Evolutionary conservation across 2,329 filamentous ascomycete genomes (phyloP), one percentile per base, ranked within the genome.

Genomic region (Furcasterigmium furcatum): DNA sequence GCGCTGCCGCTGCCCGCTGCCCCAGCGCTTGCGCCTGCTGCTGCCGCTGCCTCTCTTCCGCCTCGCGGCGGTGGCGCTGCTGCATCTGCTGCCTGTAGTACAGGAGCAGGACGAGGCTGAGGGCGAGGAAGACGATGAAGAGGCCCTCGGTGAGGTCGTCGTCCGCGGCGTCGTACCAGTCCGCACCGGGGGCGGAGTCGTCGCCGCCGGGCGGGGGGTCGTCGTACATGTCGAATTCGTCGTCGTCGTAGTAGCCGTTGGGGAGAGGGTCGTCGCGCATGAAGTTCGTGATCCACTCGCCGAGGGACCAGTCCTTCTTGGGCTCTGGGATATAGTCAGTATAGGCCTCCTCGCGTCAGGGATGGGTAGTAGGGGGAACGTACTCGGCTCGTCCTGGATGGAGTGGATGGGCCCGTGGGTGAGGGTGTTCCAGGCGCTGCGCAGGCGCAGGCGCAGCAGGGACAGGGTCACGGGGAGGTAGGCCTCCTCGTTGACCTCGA

Each of bases 381-480:
- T 79, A 92, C 88, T 78, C 57, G 87, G 86, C 52, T 96, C 92
- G 53, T 95, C 89, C 57, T 88, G 85, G 41, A 97, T 97, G 14
- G 88, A 90, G 58, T 97, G 95, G 51, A 97, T 81, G 18, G 85
- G 82, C n/a, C 94, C 94, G 59, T 91, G 82, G 0, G 90, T 96
- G 51, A 97, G 72, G 0, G 86, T 91, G 57, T 97, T 97, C 94
- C 94, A 99, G 56, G 89, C 94, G 61, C 90, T 95, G 48, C 91
- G 81, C 43, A 87, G 71, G 10, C 92, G 78, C 48, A 99, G 73
- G 64, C 96, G 96, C 51, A 95, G 73, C 41, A 99, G 71, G 52
- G 90, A 92, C 24, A 99, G 71, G 10, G 90, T 90, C 4, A 97
- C 94, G 0, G 94, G 94, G 1, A 97, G 76, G 61, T 97, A 97